These are phyloP conservation scores for Verticillium nonalfalfae DNA, from an alignment of 2,329 filamentous ascomycete species.

Conservation along the genomic window DNA sequence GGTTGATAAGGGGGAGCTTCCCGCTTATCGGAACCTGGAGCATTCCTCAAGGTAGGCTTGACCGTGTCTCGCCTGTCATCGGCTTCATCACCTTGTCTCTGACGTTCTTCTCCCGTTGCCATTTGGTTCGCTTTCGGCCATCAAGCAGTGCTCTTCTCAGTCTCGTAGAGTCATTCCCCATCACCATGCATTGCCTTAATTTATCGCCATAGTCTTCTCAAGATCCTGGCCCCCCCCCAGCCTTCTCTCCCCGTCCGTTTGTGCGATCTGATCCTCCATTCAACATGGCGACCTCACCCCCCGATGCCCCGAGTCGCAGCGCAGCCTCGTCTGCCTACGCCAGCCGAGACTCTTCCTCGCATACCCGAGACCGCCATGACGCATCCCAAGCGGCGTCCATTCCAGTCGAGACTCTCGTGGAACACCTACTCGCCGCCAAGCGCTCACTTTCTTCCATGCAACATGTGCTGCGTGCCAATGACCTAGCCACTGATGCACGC, in stretches of 20 bases:
- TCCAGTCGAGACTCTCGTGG: slow-evolving; percentile 70
- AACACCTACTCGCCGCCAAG: slow-evolving; percentile 80
- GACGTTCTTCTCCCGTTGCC: neutral
- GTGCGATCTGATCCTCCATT: neutral
- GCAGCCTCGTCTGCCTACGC: neutral
- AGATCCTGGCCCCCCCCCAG: neutral
- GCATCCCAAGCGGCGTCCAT: neutral
- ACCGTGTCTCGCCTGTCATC: neutral
- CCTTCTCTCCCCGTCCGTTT: neutral
- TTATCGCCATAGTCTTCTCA: neutral
- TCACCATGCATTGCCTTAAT: neutral
- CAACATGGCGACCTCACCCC: slow-evolving; percentile 2
- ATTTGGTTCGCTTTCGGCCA: neutral
- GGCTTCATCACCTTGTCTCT: neutral
- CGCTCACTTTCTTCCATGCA: slow-evolving; percentile 78
- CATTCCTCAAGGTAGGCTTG: neutral
- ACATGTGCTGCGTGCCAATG: slow-evolving; percentile 78
- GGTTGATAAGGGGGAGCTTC: neutral
- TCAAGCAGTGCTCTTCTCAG: neutral
- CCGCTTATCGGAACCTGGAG: neutral
- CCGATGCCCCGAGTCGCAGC: slow-evolving; percentile 14
- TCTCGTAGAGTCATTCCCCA: neutral
- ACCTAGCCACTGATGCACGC: slow-evolving; percentile 73
- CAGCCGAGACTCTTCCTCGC: neutral
- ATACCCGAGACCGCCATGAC: neutral